These are phyloP conservation scores for Quaeritorhiza haematococci DNA, from an alignment of 371 early-diverging fungal genomes.

Conservation along the genomic window DNA sequence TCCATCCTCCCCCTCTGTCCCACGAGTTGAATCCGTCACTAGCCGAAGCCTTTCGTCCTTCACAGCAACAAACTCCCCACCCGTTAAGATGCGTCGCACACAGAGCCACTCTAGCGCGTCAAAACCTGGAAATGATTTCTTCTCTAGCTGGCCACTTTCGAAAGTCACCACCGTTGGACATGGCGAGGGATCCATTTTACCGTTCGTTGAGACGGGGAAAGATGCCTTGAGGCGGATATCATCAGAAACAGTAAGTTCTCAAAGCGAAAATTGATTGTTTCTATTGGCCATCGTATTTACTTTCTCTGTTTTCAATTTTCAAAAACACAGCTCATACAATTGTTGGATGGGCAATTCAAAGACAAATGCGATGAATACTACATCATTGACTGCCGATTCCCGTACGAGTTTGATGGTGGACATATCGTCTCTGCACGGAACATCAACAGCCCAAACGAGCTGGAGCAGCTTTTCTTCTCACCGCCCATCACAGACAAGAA, in stretches of 20 bases:
- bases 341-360: conserved; percentile 31
- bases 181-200: too few species aligned
- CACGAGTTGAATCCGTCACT: too few species aligned
- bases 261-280: too few species aligned
- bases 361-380: conserved; percentile 34
- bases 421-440: conserved; percentile 75
- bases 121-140: too few species aligned
- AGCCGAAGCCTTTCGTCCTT: too few species aligned
- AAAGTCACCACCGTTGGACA: too few species aligned
- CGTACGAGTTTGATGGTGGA: conserved; percentile 85
- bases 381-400: conserved; percentile 82
- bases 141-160: too few species aligned
- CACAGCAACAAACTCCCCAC: too few species aligned
- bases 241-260: conserved; percentile 3
- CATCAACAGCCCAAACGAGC: conserved; percentile 48
- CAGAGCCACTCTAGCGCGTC: too few species aligned
- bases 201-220: conserved; percentile 15
- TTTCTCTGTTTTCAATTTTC: too few species aligned
- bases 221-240: conserved; percentile 8
- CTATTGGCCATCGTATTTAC: too few species aligned
- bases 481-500: conserved; percentile 31
- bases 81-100: conserved; percentile 10
- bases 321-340: conserved; percentile 19
- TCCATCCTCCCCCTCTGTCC: too few species aligned
- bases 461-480: conserved; percentile 31